phyloP scores from a whole-genome alignment of 1,284 basidiomycete genomes.

The Marasmius oreades region DNA sequence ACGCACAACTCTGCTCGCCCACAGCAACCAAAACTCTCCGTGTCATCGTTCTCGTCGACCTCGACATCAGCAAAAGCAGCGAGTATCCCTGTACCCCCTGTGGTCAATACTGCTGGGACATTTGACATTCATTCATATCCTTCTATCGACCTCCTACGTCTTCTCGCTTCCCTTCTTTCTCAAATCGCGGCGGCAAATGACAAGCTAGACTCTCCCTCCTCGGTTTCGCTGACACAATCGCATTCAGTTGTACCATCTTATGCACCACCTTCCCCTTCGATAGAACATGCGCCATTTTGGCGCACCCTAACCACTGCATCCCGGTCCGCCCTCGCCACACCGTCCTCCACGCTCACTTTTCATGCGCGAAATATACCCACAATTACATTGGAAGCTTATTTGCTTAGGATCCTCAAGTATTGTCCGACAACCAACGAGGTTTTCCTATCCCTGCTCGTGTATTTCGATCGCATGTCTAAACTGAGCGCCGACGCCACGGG shows the following conservation, averaged over 20 bases:
- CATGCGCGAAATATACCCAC: slow-evolving; percentile 95
- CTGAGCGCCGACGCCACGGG: slow-evolving; percentile 63
- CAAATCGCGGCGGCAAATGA: slow-evolving; percentile 95
- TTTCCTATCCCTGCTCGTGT: slow-evolving; percentile 90
- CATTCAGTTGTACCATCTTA: slow-evolving; percentile 11
- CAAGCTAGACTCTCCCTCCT: slow-evolving; percentile 32
- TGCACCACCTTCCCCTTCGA: slow-evolving; percentile 24
- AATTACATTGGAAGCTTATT: slow-evolving; percentile 92
- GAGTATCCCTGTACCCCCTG: not conserved
- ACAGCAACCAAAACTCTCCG: not conserved
- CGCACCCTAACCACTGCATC: slow-evolving; percentile 76
- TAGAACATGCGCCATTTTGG: slow-evolving; percentile 47
- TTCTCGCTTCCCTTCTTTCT: slow-evolving; percentile 87
- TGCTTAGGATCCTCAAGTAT: slow-evolving; percentile 95
- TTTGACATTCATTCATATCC: slow-evolving; percentile 67
- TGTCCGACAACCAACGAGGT: slow-evolving; percentile 99
- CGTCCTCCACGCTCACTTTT: slow-evolving; percentile 86
- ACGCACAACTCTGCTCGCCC: too few species aligned
- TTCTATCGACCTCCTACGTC: slow-evolving; percentile 70
- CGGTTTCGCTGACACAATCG: slow-evolving; percentile 23
- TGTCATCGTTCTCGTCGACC: not conserved
- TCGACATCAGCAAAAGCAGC: slow-evolving; percentile 5
- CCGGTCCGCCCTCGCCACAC: slow-evolving; percentile 69
- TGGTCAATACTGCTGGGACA: slow-evolving; percentile 16
- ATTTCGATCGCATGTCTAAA: slow-evolving; percentile 91